phyloP scores from a whole-genome alignment of 1,284 basidiomycete species.

The Volvariella surrecta region DNA sequence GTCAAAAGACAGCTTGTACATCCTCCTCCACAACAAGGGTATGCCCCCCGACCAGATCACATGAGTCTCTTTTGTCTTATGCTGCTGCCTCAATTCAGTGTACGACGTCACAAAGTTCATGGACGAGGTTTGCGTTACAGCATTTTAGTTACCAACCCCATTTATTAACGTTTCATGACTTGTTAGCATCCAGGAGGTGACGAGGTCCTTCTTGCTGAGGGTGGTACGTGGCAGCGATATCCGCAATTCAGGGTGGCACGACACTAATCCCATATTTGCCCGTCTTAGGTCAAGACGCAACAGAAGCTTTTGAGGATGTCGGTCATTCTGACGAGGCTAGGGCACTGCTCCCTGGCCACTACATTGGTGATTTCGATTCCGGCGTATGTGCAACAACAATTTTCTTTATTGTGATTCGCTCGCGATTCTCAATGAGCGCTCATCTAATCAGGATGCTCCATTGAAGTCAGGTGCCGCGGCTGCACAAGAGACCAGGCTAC shows the following conservation, averaged over 20 bases:
- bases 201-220: slow-evolving; percentile 92
- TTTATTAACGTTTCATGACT: slow-evolving; percentile 5
- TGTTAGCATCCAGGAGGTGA: slow-evolving; percentile 92
- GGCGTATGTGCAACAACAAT: slow-evolving; percentile 38
- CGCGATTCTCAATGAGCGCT: slow-evolving; percentile 9
- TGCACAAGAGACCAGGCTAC: slow-evolving; percentile 30
- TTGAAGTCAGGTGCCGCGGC: slow-evolving; percentile 39
- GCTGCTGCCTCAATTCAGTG: slow-evolving; percentile 42
- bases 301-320: slow-evolving; percentile 98
- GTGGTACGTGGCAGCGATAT: slow-evolving; percentile 68
- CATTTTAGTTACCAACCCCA: not conserved
- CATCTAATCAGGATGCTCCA: slow-evolving; percentile 30
- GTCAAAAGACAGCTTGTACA: slow-evolving; percentile 66
- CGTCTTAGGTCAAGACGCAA: slow-evolving; percentile 77
- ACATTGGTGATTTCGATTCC: slow-evolving; percentile 74
- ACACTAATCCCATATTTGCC: slow-evolving; percentile 7
- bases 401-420: slow-evolving; percentile 4
- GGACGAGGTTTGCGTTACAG: slow-evolving; percentile 72
- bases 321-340: slow-evolving; percentile 99
- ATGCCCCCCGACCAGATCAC: slow-evolving; percentile 26
- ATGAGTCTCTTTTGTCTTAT: slow-evolving; percentile 23
- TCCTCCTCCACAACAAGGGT: slow-evolving; percentile 84
- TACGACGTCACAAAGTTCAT: slow-evolving; percentile 94
- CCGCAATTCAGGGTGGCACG: too few species aligned
- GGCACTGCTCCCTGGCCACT: slow-evolving; percentile 72